Evolutionary conservation across 805 yeast species (phyloP).

Genomic region (Tetrapisispora nanseiensis): DNA sequence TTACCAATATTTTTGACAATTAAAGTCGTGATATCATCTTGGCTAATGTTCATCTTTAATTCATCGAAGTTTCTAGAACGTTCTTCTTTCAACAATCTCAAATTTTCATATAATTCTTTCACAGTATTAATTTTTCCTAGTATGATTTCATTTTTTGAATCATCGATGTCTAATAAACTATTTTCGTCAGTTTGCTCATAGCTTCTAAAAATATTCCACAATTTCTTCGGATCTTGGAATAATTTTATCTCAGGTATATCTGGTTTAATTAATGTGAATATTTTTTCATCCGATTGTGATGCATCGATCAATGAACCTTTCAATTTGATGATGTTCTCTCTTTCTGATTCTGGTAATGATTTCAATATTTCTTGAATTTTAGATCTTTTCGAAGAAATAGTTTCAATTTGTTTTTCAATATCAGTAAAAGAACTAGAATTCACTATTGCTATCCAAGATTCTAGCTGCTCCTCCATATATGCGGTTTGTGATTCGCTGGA

Average conservation of each 20-base stretch:
- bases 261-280: conserved; percentile 39
- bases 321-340: conserved; percentile 46
- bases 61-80: conserved; percentile 51
- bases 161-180: conserved; percentile 64
- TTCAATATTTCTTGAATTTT: conserved; percentile 28
- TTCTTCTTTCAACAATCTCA: conserved; percentile 55
- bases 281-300: conserved; percentile 44
- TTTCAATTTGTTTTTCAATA: conserved; percentile 29
- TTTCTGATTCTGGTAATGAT: conserved; percentile 33
- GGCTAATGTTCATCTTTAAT: conserved; percentile 58
- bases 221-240: conserved; percentile 36
- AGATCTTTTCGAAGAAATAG: conserved; percentile 28
- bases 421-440: conserved; percentile 22
- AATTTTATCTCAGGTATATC: conserved; percentile 35
- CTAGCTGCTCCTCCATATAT: conserved; percentile 25
- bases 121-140: conserved; percentile 37
- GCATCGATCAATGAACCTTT: conserved; percentile 57
- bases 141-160: conserved; percentile 28
- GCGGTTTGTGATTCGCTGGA: conserved; percentile 15
- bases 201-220: conserved; percentile 32
- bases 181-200: conserved; percentile 9
- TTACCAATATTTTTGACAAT: conserved; percentile 56
- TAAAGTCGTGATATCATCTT: conserved; percentile 75
- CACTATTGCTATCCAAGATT: conserved; percentile 22
- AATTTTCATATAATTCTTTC: conserved; percentile 48